These are phyloP conservation scores for Camellia sinensis DNA, from an alignment of 148 eudicot species.

Conservation along the genomic window DNA sequence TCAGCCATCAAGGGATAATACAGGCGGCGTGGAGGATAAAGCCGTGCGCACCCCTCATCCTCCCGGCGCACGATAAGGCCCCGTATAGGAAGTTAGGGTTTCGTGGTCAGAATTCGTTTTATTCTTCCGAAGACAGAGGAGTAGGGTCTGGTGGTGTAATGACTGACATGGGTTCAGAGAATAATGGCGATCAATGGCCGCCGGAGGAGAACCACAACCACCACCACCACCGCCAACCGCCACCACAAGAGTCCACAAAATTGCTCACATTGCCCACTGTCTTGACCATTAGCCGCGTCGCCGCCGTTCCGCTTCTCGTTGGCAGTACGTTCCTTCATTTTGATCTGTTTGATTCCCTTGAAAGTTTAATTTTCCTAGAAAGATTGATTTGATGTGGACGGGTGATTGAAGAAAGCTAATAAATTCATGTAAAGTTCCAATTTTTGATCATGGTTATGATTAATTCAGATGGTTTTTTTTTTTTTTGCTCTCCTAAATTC, in stretches of 20 bases:
- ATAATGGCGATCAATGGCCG: slow-evolving; percentile 7
- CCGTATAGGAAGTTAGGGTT: slow-evolving; percentile 21
- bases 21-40: neutral
- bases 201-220: neutral
- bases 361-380: too few species aligned
- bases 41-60: slow-evolving; percentile 13
- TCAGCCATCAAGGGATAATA: neutral
- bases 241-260: slow-evolving; percentile 31
- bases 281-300: slow-evolving; percentile 84
- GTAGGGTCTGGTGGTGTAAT: slow-evolving; percentile 10
- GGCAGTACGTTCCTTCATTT: slow-evolving; percentile 44
- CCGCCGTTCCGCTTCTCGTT: slow-evolving; percentile 72
- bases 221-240: slow-evolving; percentile 1
- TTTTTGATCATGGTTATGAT: neutral
- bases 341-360: neutral
- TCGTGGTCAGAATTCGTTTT: slow-evolving; percentile 15
- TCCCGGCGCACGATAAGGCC: slow-evolving; percentile 19
- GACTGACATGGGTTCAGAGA: slow-evolving; percentile 16
- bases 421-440: neutral
- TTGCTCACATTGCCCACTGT: slow-evolving; percentile 87
- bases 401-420: neutral
- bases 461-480: neutral
- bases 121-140: slow-evolving; percentile 11
- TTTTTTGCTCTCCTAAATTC: neutral
- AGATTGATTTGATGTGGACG: neutral